phyloP scores from a whole-genome alignment of 306 rosid species.

The Gillenia trifoliata region DNA sequence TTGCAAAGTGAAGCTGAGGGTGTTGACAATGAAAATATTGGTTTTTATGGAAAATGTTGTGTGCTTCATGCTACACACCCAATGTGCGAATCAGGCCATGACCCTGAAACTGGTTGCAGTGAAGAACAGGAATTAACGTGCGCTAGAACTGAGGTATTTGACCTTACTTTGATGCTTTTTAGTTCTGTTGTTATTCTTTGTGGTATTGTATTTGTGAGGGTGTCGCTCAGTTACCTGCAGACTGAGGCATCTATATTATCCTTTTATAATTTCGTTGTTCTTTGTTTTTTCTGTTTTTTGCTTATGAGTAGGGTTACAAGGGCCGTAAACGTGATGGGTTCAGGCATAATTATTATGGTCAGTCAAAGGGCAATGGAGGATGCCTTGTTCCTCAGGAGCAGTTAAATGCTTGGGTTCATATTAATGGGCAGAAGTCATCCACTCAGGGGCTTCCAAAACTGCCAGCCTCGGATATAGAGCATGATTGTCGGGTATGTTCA shows the following conservation, averaged over 20 bases:
- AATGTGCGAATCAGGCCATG: constrained; percentile 23
- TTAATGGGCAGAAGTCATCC: constrained; percentile 47
- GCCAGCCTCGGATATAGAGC: constrained; percentile 39
- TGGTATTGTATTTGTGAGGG: background rate
- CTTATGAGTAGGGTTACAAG: constrained; percentile 49
- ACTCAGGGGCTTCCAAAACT: constrained; percentile 36
- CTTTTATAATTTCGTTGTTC: background rate
- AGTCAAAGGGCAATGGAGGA: constrained; percentile 32
- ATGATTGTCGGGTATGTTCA: constrained; percentile 57
- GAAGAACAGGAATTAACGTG: constrained; percentile 42
- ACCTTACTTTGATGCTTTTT: background rate
- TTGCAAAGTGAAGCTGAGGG: constrained; percentile 68
- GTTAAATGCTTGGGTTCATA: constrained; percentile 68
- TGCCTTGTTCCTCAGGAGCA: constrained; percentile 67
- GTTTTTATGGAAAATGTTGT: constrained; percentile 63
- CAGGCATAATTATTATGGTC: constrained; percentile 20
- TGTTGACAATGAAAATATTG: constrained; percentile 44
- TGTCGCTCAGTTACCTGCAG: background rate
- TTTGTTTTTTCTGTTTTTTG: background rate
- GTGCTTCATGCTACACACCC: constrained; percentile 45
- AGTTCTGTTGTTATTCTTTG: background rate
- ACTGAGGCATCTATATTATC: background rate
- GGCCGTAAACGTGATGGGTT: constrained; percentile 56
- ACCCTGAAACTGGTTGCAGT: constrained; percentile 22
- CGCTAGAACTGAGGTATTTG: constrained; percentile 56